Percentiles rank a stretch among this genome's conserved stretches.
These are phyloP conservation scores for Vitis riparia DNA, from an alignment of 164 flowering plant species.

Conservation along the genomic window DNA sequence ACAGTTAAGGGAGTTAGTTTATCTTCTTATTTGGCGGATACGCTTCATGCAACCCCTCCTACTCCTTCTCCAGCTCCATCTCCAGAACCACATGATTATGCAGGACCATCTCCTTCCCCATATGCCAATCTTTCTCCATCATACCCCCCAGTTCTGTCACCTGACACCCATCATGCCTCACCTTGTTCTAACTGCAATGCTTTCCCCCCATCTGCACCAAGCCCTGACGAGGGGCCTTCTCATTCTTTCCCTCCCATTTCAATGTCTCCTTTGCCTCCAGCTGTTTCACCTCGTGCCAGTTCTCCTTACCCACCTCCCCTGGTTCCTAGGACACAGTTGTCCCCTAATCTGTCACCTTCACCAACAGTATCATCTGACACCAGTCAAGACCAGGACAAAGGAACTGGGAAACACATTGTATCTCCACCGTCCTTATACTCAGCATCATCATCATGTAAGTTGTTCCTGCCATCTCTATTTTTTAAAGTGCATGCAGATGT, in stretches of 20 bases:
- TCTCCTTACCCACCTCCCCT: conserved; percentile 19
- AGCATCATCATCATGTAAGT: conserved; percentile 48
- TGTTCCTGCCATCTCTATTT: not conserved
- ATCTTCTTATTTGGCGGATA: conserved; percentile 52
- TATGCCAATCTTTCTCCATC: conserved; percentile 24
- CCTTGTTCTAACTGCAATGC: conserved; percentile 23
- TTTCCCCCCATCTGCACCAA: conserved; percentile 12
- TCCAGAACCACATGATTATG: conserved; percentile 22
- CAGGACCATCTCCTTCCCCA: conserved; percentile 24
- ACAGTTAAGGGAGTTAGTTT: conserved; percentile 62
- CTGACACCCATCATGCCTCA: conserved; percentile 11
- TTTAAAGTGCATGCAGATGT: not conserved
- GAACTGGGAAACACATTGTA: conserved; percentile 14
- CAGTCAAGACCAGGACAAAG: conserved; percentile 18
- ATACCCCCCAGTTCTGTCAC: conserved; percentile 31
- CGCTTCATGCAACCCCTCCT: conserved; percentile 34
- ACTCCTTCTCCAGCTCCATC: conserved; percentile 54
- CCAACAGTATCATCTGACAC: conserved; percentile 30
- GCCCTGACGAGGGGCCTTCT: conserved; percentile 17
- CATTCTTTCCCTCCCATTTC: conserved; percentile 23
- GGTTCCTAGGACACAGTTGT: conserved; percentile 15
- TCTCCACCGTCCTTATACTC: conserved; percentile 32
- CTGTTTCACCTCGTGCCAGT: conserved; percentile 14
- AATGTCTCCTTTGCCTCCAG: conserved; percentile 22
- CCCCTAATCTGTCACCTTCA: conserved; percentile 36